Evolutionary conservation across 140 eudicot genomes (phyloP).

Genomic region (Flaveria floridana): DNA sequence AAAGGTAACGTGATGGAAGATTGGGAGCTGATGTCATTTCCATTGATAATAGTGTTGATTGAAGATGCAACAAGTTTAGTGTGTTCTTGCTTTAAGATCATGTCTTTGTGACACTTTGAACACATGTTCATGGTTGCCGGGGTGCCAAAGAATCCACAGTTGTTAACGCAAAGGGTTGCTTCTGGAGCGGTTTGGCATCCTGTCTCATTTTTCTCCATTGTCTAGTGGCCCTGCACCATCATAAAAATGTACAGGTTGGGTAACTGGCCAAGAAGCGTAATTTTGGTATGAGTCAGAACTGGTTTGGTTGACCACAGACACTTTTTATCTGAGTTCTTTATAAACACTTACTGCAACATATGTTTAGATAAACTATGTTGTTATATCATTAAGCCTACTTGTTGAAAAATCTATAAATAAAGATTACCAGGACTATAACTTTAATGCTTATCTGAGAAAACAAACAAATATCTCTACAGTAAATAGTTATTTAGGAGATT

Average conservation of each 20-base stretch:
- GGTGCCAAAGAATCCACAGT: conserved; percentile 81
- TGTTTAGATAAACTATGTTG: background rate
- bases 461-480: too few species aligned
- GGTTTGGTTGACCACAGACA: background rate
- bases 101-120: conserved; percentile 72
- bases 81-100: conserved; percentile 56
- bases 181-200: conserved; percentile 70
- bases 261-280: background rate
- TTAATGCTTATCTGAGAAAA: too few species aligned
- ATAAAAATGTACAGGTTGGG: background rate
- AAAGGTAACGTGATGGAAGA: background rate
- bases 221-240: conserved; percentile 33
- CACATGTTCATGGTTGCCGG: conserved; percentile 79
- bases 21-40: conserved; percentile 21
- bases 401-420: background rate
- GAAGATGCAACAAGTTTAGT: conserved; percentile 75
- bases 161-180: conserved; percentile 54
- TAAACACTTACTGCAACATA: too few species aligned
- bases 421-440: background rate
- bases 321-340: background rate
- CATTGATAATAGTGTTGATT: conserved; percentile 49
- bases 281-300: background rate
- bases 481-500: too few species aligned
- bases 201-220: conserved; percentile 67
- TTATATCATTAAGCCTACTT: background rate